phyloP scores from a whole-genome alignment of 352 stramenopile genomes.

The Vaucheria bursata region DNA sequence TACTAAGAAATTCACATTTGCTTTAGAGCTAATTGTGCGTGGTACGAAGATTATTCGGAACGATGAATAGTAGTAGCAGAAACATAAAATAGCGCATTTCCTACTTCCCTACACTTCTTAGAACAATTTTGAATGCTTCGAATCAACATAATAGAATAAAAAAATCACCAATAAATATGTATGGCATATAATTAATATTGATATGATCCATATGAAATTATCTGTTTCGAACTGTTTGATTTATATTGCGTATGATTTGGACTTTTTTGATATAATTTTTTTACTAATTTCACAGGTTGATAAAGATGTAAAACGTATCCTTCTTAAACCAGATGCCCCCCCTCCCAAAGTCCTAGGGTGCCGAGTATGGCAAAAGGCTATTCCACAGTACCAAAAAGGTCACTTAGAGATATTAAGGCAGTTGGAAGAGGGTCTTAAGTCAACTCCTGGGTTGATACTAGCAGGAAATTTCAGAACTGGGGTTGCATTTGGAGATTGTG shows the following conservation, averaged over 20 bases:
- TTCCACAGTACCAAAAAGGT: conserved; percentile 61
- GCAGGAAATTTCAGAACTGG: conserved; percentile 68
- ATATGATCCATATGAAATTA: too few relatives aligned
- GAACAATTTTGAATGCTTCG: too few relatives aligned
- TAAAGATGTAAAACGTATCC: conserved; percentile 56
- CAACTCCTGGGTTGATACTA: conserved; percentile 58
- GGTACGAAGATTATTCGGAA: too few relatives aligned
- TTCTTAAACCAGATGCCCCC: conserved; percentile 58
- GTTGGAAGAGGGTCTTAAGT: conserved; percentile 55
- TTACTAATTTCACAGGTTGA: conserved; percentile 55
- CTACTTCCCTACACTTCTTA: too few relatives aligned
- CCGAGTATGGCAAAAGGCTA: conserved; percentile 64
- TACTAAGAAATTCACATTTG: too few relatives aligned
- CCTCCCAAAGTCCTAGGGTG: conserved; percentile 55
- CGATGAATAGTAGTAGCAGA: too few relatives aligned
- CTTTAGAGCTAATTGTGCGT: too few relatives aligned
- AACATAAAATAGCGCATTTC: too few relatives aligned
- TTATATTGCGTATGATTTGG: not conserved
- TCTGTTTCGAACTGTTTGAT: too few relatives aligned
- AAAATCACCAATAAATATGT: too few relatives aligned
- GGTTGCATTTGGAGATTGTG: conserved; percentile 68
- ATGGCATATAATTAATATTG: too few relatives aligned
- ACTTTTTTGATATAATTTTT: not conserved
- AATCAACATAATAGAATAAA: too few relatives aligned
- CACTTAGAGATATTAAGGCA: conserved; percentile 59